These are phyloP conservation scores for Sarocladium kiliense DNA, from an alignment of 2,329 filamentous ascomycete genomes.

Conservation along the genomic window DNA sequence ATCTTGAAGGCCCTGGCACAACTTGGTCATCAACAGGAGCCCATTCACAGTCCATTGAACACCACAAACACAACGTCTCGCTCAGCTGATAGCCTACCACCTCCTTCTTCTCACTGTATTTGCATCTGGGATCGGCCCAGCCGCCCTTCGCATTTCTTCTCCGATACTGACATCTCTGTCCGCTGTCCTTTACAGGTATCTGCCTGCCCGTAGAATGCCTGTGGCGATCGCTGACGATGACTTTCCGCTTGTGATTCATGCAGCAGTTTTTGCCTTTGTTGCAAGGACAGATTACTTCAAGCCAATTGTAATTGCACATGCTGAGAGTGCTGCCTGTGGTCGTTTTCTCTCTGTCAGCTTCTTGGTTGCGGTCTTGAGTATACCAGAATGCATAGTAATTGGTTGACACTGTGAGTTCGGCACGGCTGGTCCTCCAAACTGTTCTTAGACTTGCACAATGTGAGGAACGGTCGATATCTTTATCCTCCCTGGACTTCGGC, in stretches of 20 bases:
- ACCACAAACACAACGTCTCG: background rate
- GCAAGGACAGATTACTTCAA: slow-evolving; percentile 8
- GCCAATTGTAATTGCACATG: slow-evolving; percentile 6
- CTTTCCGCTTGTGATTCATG: background rate
- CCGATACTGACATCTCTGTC: slow-evolving; percentile 2
- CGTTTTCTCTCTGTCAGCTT: background rate
- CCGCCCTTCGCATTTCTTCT: slow-evolving; percentile 3
- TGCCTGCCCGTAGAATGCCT: background rate
- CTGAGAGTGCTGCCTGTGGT: no score
- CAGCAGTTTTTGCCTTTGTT: background rate
- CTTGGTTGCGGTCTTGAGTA: no score
- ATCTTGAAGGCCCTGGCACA: background rate
- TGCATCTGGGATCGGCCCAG: slow-evolving; percentile 4
- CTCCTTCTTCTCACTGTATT: background rate
- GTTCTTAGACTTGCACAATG: no score
- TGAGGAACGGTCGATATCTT: no score
- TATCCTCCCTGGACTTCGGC: no score
- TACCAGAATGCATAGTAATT: no score
- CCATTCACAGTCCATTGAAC: background rate
- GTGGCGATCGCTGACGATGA: background rate
- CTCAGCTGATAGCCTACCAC: background rate
- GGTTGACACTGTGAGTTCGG: no score
- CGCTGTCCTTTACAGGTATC: background rate
- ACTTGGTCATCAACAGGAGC: background rate
- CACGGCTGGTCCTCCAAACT: no score